Evolutionary conservation across 2,329 filamentous ascomycete genomes (phyloP).

Genomic region (Microsporum ferrugineum): DNA sequence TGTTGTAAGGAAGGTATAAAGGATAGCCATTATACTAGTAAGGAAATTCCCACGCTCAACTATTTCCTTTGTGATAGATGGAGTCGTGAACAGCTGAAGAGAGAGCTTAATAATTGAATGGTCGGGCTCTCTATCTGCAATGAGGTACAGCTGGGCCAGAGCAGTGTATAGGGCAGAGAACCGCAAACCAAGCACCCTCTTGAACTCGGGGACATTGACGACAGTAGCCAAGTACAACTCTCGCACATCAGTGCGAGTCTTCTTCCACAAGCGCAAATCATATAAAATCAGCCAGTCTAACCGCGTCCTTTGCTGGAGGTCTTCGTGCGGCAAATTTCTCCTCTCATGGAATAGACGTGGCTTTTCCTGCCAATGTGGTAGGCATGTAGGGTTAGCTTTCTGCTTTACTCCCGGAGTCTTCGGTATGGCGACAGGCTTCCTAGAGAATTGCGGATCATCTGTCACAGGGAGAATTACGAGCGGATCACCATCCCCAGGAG

Average conservation of each 20-base stretch:
- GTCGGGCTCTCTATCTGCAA: slow-evolving; percentile 90
- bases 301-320: slow-evolving; percentile 78
- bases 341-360: slow-evolving; percentile 45
- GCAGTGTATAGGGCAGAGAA: slow-evolving; percentile 92
- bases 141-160: slow-evolving; percentile 84
- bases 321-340: slow-evolving; percentile 61
- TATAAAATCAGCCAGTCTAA: slow-evolving; percentile 92
- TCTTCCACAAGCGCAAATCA: slow-evolving; percentile 94
- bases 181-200: slow-evolving; percentile 80
- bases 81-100: slow-evolving; percentile 89
- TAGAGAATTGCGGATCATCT: background rate
- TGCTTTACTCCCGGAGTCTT: slow-evolving; percentile 55
- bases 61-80: slow-evolving; percentile 90
- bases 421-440: slow-evolving; percentile 52
- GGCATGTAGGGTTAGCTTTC: slow-evolving; percentile 38
- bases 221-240: slow-evolving; percentile 95
- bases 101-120: slow-evolving; percentile 98
- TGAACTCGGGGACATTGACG: slow-evolving; percentile 90
- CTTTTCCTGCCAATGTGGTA: slow-evolving; percentile 76
- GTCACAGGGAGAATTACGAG: slow-evolving; percentile 3
- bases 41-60: slow-evolving; percentile 92
- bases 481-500: slow-evolving; percentile 30
- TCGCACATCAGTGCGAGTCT: slow-evolving; percentile 75
- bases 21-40: slow-evolving; percentile 85
- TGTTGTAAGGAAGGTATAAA: slow-evolving; percentile 94